Base-by-base conservation (phyloP, 495 filamentous ascomycete genomes). In the Friedmanniomyces simplex region DNA sequence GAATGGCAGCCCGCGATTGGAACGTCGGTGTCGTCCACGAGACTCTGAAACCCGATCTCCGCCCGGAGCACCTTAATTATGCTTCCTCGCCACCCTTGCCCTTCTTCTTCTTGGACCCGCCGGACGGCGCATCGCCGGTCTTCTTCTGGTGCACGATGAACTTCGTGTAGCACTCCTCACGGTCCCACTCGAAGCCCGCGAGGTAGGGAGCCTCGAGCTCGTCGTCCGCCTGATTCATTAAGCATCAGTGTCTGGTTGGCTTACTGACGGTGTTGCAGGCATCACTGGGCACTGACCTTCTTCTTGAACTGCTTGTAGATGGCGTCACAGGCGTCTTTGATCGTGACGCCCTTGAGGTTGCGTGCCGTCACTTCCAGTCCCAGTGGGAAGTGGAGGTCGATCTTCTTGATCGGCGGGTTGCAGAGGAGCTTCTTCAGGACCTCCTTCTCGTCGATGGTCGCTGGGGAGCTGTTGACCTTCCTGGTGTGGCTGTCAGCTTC, bases 221-320 rank as follows among this genome's bases (percentile, higher is more conserved):
- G 67, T 96, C 90, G 63, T 96, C 90, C 52, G 86, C 82, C 90
- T 96, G 66, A 6, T 6, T 43, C 41, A 49, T 21, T 4, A 1
- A 26, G 22, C 50, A 30, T 36, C 34, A 28, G 36, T 37, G n/a
- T n/a, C n/a, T n/a, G n/a, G n/a, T n/a, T n/a, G n/a, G n/a, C n/a
- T n/a, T n/a, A n/a, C n/a, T n/a, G n/a, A 37, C 16, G 34, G 34
- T 37, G 36, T 58, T 20, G 30, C 34, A 32, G 41, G 28, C 50
- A 43, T 30, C 55, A 41, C 37, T 5, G 39, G n/a, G n/a, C 5
- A 20, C 73, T 57, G 73, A 87, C 90, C 83, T 89, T 83, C 82
- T 95, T 96, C 79, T 91, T 91, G 78, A 84, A 93, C 62, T 86
- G 81, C 76, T 95, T 95, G 79, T 93, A 76, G 75, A 96, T 95